These are phyloP conservation scores for Cystobasidium tubakii DNA, from an alignment of 768 basidiomycete genomes.

Conservation along the genomic window DNA sequence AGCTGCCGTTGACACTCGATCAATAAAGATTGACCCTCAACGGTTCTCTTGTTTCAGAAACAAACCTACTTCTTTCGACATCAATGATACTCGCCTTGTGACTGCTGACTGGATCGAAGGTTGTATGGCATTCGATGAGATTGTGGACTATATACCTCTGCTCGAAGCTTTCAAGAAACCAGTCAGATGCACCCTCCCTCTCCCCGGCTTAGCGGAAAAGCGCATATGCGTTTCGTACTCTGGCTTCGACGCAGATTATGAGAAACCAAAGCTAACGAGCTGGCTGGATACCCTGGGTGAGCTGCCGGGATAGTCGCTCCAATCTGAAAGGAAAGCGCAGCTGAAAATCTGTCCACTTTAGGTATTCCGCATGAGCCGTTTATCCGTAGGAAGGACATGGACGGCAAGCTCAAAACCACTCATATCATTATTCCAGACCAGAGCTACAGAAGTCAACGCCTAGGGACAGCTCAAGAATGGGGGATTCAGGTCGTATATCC, in stretches of 20 bases:
- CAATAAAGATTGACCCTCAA: neutral
- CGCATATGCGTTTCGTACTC: neutral
- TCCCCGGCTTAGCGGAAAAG: neutral
- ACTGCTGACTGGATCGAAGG: slow-evolving; percentile 31
- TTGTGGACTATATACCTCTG: neutral
- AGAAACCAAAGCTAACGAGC: neutral
- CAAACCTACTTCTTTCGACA: neutral
- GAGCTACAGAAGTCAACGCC: neutral
- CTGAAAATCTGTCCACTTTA: neutral
- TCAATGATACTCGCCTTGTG: slow-evolving; percentile 17
- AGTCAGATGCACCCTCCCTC: neutral
- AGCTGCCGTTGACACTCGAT: neutral
- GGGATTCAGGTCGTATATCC: neutral
- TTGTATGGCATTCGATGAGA: slow-evolving; percentile 22
- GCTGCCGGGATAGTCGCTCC: neutral
- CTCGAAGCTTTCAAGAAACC: neutral
- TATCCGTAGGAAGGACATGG: neutral
- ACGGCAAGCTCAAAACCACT: slow-evolving; percentile 6
- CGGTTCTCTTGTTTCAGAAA: neutral
- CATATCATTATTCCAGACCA: slow-evolving; percentile 22
- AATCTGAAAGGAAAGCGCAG: neutral
- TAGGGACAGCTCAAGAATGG: slow-evolving; percentile 20
- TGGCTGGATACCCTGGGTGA: neutral
- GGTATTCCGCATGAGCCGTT: slow-evolving; percentile 2
- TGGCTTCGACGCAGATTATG: slow-evolving; percentile 16